A percentile compares a stretch with the other conserved stretches of the same genome.
Conservation (phyloP, 129 eudicot species). For the Pseudognaphalium luteoalbum region DNA sequence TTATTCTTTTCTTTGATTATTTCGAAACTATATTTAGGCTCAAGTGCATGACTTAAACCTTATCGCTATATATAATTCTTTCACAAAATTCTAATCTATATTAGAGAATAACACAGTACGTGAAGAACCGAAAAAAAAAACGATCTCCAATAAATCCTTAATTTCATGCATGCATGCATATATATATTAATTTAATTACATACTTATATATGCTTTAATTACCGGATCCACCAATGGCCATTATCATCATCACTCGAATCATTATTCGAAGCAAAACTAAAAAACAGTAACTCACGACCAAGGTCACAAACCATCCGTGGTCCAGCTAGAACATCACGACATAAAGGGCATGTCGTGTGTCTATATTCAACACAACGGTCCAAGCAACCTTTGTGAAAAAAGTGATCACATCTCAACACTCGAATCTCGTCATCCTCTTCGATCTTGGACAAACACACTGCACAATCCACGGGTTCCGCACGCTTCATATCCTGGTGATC, state of each 20-base stretch:
- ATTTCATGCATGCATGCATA: no score
- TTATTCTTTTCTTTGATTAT: no score
- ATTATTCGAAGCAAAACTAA: slow-evolving; percentile 1
- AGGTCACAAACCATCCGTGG: slow-evolving; percentile 27
- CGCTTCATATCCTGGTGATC: background rate
- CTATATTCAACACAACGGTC: slow-evolving; percentile 35
- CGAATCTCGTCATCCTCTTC: slow-evolving; percentile 35
- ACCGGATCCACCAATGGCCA: background rate
- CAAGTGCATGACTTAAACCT: no score
- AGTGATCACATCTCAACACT: slow-evolving; percentile 28
- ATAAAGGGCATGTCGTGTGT: slow-evolving; percentile 32
- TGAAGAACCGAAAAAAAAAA: no score
- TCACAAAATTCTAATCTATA: no score
- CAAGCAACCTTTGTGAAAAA: slow-evolving; percentile 41
- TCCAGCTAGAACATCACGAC: slow-evolving; percentile 31
- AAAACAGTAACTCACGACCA: slow-evolving; percentile 16
- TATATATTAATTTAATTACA: no score
- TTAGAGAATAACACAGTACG: no score
- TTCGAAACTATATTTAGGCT: no score
- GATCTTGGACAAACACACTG: slow-evolving; percentile 33
- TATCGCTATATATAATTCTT: no score
- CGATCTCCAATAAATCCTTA: no score
- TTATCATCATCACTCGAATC: slow-evolving; percentile 14
- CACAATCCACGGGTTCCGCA: slow-evolving; percentile 22
- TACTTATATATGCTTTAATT: no score